Base-by-base conservation (phyloP, 2,329 filamentous ascomycete species). In the Verruconis gallopava region DNA sequence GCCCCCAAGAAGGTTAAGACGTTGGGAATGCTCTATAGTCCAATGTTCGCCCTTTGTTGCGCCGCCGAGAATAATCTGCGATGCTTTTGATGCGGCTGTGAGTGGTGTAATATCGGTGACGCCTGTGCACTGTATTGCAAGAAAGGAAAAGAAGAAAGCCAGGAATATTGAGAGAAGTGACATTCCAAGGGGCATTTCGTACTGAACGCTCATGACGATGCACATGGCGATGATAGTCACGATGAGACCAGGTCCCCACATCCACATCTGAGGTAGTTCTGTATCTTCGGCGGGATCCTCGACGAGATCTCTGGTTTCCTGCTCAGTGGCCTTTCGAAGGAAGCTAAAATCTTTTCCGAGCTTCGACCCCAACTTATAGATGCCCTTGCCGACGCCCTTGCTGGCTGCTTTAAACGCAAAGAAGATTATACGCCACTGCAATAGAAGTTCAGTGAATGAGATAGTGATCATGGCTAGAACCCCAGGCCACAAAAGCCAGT, bases 41-140 rank as follows among this genome's bases (percentile, higher is more conserved):
- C 69, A 72, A 48, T 68, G 61, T 44, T 71, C 64, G 47, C 69
- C 67, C 30, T 68, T 67, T 25, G 77, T 80, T 21, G 76, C 75
- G 39, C 72, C 77, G 48, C 77, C 77, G 37, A 79, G 75, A 42
- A 82, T 68, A 44, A 81, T 72, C 62, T 81, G 78, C 2, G 75
- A 78, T 3, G 77, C 77, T 59, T 81, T 82, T 49, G 76, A 70
- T 0, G 75, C 75, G 3, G 78, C 75, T 3, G 77, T 81, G 2
- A 81, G 63, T 0, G 78, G 78, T 0, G 77, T 76, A 49, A 71
- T 71, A 49, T 78, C 73, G 11, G 55, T 74, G n/a, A 71, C 68
- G 44, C 68, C 74, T 21, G 69, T 68, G 53, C 72, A 74, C 53
- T 77, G 73, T 47, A 77, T 73, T 37, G 71, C 72, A 18, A 78